phyloP scores from a whole-genome alignment of 2,329 filamentous ascomycete species.

The Neurospora crassa region DNA sequence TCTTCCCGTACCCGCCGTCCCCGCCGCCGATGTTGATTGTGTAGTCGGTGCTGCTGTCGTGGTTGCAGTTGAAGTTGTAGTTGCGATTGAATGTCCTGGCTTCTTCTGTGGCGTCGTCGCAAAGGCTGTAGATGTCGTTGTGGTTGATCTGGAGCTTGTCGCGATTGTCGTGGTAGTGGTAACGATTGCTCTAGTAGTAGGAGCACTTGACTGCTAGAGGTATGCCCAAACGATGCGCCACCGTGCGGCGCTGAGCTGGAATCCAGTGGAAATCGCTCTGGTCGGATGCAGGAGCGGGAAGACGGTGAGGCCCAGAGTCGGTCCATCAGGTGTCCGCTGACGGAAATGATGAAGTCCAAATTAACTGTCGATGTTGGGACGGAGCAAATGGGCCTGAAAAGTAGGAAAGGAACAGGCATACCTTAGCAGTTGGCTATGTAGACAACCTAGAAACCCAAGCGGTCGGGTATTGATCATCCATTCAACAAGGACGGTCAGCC shows the following conservation, averaged over 20 bases:
- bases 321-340: not conserved
- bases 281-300: not conserved
- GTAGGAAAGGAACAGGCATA: not conserved
- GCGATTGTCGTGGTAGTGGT: not conserved
- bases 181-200: not conserved
- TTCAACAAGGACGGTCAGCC: not conserved
- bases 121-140: not conserved
- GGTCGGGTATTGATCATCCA: not conserved
- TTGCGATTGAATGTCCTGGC: not conserved
- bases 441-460: not conserved
- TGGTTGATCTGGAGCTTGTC: not conserved
- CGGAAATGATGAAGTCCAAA: not conserved
- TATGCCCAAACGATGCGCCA: not conserved
- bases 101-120: not conserved
- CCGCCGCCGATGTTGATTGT: not conserved
- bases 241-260: not conserved
- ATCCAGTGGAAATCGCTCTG: not conserved
- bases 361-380: not conserved
- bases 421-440: not conserved
- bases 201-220: not conserved
- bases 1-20: not conserved
- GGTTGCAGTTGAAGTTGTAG: not conserved
- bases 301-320: not conserved
- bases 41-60: not conserved
- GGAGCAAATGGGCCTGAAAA: not conserved